Conservation (phyloP, 495 filamentous ascomycete species). For the Penicillium verhagenii region DNA sequence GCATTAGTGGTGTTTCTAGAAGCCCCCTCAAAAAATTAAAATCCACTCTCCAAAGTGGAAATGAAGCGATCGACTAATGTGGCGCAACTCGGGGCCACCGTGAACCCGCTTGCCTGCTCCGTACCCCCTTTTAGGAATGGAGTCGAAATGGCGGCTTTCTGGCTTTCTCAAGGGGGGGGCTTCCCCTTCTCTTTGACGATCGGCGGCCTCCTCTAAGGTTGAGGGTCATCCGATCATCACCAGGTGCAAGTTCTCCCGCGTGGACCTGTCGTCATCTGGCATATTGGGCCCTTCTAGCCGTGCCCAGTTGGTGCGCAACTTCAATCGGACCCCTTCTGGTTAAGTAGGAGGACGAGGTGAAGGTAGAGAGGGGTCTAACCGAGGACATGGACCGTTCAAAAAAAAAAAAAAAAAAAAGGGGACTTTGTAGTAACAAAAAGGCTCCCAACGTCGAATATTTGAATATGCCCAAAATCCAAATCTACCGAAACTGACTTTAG, state of each 20-base stretch:
- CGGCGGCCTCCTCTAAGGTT: background rate
- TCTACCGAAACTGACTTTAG: background rate
- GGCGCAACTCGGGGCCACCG: background rate
- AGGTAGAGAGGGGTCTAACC: background rate
- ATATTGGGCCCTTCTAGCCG: background rate
- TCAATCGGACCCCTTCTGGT: background rate
- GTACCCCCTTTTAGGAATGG: background rate
- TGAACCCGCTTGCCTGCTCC: constrained; percentile 1
- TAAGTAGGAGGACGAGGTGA: too few relatives aligned
- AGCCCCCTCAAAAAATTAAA: background rate
- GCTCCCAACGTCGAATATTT: too few relatives aligned
- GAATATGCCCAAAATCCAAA: too few relatives aligned
- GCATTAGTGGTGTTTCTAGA: constrained; percentile 14
- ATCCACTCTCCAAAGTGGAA: background rate
- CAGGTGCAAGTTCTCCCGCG: background rate
- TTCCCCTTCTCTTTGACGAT: background rate
- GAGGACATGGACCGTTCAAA: background rate
- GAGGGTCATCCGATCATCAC: background rate
- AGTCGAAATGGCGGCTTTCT: background rate
- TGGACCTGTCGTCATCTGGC: constrained; percentile 1
- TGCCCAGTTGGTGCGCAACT: background rate
- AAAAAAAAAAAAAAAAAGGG: background rate
- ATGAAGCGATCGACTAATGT: constrained; percentile 1
- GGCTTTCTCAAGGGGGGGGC: background rate
- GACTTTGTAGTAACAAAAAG: too few relatives aligned